These are phyloP conservation scores for Pichia sp. DNA, from an alignment of 1,139 yeast genomes.

Conservation along the genomic window DNA sequence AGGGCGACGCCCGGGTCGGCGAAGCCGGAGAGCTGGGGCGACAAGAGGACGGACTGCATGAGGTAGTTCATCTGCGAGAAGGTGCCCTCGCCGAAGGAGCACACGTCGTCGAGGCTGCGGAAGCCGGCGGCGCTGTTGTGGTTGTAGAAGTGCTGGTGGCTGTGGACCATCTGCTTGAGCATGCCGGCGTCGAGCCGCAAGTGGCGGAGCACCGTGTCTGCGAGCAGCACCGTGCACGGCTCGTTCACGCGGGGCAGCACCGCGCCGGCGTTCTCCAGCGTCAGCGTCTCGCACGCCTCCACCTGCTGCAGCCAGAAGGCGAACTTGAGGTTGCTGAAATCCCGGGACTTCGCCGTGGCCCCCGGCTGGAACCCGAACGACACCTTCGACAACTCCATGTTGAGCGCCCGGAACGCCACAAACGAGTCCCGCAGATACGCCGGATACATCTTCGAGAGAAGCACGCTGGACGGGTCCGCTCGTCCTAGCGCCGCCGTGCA, in stretches of 20 bases:
- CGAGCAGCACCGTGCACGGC: conserved; percentile 58
- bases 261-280: conserved; percentile 28
- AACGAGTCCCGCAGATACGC: conserved; percentile 60
- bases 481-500: conserved; percentile 37
- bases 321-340: conserved; percentile 52
- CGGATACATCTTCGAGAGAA: conserved; percentile 69
- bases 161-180: conserved; percentile 58
- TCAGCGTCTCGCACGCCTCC: conserved; percentile 36
- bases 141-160: conserved; percentile 52
- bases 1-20: conserved; percentile 54
- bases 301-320: conserved; percentile 59
- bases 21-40: conserved; percentile 42
- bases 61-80: conserved; percentile 70
- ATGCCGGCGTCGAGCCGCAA: conserved; percentile 51
- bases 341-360: conserved; percentile 21
- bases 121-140: conserved; percentile 46
- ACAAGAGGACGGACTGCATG: conserved; percentile 57
- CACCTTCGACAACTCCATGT: conserved; percentile 62
- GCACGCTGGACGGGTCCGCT: conserved; percentile 61
- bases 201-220: conserved; percentile 46
- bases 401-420: conserved; percentile 66
- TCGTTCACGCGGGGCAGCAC: conserved; percentile 43
- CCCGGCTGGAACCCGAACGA: conserved; percentile 35
- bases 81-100: conserved; percentile 79
- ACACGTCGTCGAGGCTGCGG: conserved; percentile 51